Base-by-base conservation (phyloP, 2,329 filamentous ascomycete species). In the Cadophora sp. region DNA sequence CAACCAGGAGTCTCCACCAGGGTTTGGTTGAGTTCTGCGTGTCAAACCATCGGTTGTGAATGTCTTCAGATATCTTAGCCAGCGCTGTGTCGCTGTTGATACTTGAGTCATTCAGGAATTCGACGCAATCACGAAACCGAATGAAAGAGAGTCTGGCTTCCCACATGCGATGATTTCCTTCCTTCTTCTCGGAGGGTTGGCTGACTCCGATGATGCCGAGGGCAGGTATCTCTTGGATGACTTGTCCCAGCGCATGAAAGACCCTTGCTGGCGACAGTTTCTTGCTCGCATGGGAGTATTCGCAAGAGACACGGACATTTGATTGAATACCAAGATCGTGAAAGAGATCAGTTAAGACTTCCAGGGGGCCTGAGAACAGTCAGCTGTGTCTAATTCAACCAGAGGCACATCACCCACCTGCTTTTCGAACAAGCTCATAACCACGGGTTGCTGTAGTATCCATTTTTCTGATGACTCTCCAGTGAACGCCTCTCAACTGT, bases 1-100 rank as follows among this genome's bases (percentile, higher is more conserved):
- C 36, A 33, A 70, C 50, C 43, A 68, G 5, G 6, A 70, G 24
- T 30, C 50, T 68, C 71, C 71, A 72, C 61, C 50, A 61, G n/a
- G 69, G 66, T 24, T 68, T 68, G 18, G 62, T 65, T 4, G 22
- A 65, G 51, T 68, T 64, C 11, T 64, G 18, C 6, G 65, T 66
- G 39, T 71, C 63, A 36, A 71, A 70, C 71, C 71, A 72, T 13
- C 55, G 18, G 39, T 71, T 71, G 47, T 72, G 67, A n/a, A 30
- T 33, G 11, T 53, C 60, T 39, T 68, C 66, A 7, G 66, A 62
- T 2, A 67, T 7, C 4, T 36, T 16, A 6, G 48, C 18, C 16
- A 67, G 59, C 16, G 51, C 45, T 7, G 33, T 22, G 27, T 66
- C 63, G 14, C 48, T 48, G 20, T 60, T 27, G 20, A 22, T 27